Percentiles rank a stretch among this genome's conserved stretches.
phyloP scores from a whole-genome alignment of 768 basidiomycete genomes.

The Mycena kentingensis region DNA sequence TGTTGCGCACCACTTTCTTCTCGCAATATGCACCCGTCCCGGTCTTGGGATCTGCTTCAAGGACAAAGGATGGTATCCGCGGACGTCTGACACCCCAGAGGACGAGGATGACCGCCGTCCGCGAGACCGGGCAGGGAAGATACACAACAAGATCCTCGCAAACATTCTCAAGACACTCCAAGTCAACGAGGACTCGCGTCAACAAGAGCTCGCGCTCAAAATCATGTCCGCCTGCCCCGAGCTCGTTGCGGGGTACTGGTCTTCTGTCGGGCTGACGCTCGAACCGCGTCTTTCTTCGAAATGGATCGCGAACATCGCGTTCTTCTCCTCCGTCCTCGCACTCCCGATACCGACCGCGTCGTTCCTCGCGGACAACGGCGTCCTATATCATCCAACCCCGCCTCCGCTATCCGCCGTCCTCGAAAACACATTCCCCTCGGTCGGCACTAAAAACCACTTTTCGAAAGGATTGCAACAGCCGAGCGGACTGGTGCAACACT shows the following conservation, averaged over 20 bases:
- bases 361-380: conserved; percentile 54
- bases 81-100: conserved; percentile 44
- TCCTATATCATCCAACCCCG: conserved; percentile 67
- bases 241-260: conserved; percentile 83
- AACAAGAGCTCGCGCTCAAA: conserved; percentile 82
- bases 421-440: conserved; percentile 76
- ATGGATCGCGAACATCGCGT: conserved; percentile 89
- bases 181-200: conserved; percentile 85
- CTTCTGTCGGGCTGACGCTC: conserved; percentile 64
- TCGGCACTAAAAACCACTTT: conserved; percentile 68
- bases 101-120: conserved; percentile 39
- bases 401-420: conserved; percentile 72
- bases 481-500: conserved; percentile 81
- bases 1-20: conserved; percentile 83
- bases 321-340: conserved; percentile 77
- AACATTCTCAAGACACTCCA: conserved; percentile 75
- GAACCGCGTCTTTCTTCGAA: conserved; percentile 87
- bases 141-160: conserved; percentile 82
- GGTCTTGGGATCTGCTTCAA: conserved; percentile 86
- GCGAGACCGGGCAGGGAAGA: conserved; percentile 45
- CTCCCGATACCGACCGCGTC: conserved; percentile 67
- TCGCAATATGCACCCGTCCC: conserved; percentile 79
- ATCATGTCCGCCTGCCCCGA: conserved; percentile 86
- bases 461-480: conserved; percentile 79
- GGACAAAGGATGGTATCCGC: conserved; percentile 89